Evolutionary conservation across 2,329 filamentous ascomycete species (phyloP).

Genomic region (Microcyclosporella mali): DNA sequence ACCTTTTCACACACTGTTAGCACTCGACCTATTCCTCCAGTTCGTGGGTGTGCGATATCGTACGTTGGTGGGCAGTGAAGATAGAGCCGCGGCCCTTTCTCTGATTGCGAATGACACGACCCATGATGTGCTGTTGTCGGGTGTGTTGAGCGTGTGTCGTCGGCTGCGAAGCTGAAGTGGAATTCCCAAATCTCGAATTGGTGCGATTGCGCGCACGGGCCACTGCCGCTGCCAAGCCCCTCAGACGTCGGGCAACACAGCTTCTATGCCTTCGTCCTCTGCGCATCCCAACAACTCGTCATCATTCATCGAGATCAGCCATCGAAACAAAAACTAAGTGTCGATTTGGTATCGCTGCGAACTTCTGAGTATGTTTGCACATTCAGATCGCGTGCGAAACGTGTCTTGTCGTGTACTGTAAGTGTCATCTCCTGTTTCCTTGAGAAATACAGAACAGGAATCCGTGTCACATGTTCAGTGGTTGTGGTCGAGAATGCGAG

Average conservation of each 20-base stretch:
- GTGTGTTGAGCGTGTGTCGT: constrained; percentile 8
- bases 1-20: constrained; percentile 54
- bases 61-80: constrained; percentile 51
- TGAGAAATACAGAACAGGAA: constrained; percentile 5
- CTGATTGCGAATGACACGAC: constrained; percentile 72
- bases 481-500: no score
- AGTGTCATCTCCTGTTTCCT: constrained; percentile 8
- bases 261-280: not conserved
- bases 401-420: not conserved
- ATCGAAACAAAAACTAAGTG: not conserved
- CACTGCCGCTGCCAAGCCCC: not conserved
- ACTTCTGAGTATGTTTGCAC: no score
- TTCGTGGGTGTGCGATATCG: constrained; percentile 6
- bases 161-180: constrained; percentile 1
- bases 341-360: not conserved
- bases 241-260: no score
- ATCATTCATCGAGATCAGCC: no score
- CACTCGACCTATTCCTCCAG: constrained; percentile 21
- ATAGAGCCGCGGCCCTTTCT: constrained; percentile 69
- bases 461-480: not conserved
- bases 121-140: constrained; percentile 23
- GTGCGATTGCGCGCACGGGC: not conserved
- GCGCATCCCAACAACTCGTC: no score
- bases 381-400: not conserved
- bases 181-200: not conserved